phyloP scores from a whole-genome alignment of 1,139 yeast genomes.

The Ogataea hybrid region DNA sequence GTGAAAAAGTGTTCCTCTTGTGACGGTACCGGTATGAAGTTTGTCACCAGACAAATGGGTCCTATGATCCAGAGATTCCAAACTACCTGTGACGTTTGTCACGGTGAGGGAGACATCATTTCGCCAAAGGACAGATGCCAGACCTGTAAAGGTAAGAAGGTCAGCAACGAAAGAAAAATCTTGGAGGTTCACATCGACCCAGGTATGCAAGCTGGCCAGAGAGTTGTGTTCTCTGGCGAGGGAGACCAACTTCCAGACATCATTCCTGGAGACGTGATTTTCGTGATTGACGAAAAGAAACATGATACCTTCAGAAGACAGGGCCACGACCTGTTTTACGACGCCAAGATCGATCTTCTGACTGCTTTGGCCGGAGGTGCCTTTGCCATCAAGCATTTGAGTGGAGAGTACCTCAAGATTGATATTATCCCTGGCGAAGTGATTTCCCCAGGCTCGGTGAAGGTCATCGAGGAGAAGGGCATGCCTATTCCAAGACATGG shows the following conservation, averaged over 20 bases:
- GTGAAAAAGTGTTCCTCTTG: conserved; percentile 86
- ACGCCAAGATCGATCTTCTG: conserved; percentile 84
- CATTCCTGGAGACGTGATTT: conserved; percentile 95
- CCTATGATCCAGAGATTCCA: conserved; percentile 99
- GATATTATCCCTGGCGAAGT: conserved; percentile 89
- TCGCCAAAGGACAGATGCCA: conserved; percentile 89
- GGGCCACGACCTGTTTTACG: conserved; percentile 84
- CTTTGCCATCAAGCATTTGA: conserved; percentile 78
- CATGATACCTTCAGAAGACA: conserved; percentile 81
- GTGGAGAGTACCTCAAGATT: conserved; percentile 85
- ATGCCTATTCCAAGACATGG: conserved; percentile 86
- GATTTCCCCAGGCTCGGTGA: conserved; percentile 77
- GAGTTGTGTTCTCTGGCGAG: conserved; percentile 88
- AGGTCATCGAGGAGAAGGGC: conserved; percentile 91
- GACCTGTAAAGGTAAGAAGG: conserved; percentile 86
- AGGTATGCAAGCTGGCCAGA: conserved; percentile 97
- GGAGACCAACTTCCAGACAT: conserved; percentile 97
- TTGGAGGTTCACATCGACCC: conserved; percentile 93
- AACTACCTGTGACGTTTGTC: conserved; percentile 89
- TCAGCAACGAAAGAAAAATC: conserved; percentile 83
- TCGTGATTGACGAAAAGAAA: conserved; percentile 85
- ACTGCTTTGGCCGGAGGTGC: conserved; percentile 98
- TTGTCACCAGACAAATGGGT: conserved; percentile 98
- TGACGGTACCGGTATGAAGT: conserved; percentile 88
- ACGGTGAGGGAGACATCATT: conserved; percentile 88